These are phyloP conservation scores for Venturia effusa DNA, from an alignment of 2,329 filamentous ascomycete species.

Conservation along the genomic window DNA sequence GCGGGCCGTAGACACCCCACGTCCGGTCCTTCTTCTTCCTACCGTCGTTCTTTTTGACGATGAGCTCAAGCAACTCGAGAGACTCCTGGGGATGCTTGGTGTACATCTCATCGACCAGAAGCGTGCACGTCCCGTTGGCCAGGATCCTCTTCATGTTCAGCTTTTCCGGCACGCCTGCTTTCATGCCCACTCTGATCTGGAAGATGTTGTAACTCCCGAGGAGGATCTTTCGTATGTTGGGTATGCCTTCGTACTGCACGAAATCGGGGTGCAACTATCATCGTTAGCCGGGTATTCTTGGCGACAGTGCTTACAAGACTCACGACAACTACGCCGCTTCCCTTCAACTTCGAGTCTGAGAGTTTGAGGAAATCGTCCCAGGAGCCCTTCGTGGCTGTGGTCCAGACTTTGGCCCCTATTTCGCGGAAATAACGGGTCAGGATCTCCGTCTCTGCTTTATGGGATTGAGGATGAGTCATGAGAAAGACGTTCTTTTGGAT, in stretches of 20 bases:
- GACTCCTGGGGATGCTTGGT: not conserved
- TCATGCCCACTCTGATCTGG: not conserved
- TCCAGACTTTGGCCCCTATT: not conserved
- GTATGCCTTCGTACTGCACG: not conserved
- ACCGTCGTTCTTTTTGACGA: not conserved
- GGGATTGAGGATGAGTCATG: not conserved
- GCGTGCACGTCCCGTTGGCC: not conserved
- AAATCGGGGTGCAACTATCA: not conserved
- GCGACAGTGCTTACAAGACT: not conserved
- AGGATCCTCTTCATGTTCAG: not conserved
- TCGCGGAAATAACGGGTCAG: not conserved
- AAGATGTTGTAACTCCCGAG: not conserved
- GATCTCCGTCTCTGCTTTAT: not conserved
- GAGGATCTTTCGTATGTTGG: not conserved
- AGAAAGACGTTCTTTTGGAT: not conserved
- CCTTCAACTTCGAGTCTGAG: not conserved
- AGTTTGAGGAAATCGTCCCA: not conserved
- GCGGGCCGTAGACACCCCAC: not conserved
- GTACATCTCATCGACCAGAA: not conserved
- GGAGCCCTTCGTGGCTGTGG: not conserved
- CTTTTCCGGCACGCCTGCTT: not conserved
- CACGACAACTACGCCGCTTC: not conserved
- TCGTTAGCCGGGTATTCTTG: not conserved
- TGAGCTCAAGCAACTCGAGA: not conserved
- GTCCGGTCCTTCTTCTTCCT: not conserved